Evolutionary conservation across 75 land plant species (phyloP).

Genomic region (Ceratopteris richardii): DNA sequence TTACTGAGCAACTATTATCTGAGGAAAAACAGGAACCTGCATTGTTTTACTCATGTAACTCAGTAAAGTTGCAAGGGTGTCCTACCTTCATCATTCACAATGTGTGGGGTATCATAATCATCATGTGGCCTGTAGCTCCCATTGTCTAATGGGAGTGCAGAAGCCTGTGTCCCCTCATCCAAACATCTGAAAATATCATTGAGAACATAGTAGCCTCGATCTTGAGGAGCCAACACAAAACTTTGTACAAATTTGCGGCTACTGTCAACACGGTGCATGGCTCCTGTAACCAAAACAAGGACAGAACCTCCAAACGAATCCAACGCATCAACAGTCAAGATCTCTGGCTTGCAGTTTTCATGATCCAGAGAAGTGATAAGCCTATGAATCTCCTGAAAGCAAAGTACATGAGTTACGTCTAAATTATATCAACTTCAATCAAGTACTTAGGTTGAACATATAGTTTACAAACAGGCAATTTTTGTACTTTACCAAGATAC

Average conservation of each 20-base stretch:
- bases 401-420: too few relatives aligned
- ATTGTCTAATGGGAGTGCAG: not conserved
- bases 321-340: constrained; percentile 58
- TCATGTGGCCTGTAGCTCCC: constrained; percentile 9
- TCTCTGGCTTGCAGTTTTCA: constrained; percentile 37
- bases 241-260: constrained; percentile 64
- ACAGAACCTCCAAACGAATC: constrained; percentile 67
- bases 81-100: constrained; percentile 17
- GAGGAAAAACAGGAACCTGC: too few relatives aligned
- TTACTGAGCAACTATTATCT: too few relatives aligned
- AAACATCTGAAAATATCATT: constrained; percentile 66
- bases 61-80: too few relatives aligned
- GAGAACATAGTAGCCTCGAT: constrained; percentile 71
- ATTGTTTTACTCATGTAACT: too few relatives aligned
- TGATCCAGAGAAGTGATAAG: constrained; percentile 47
- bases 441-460: too few relatives aligned
- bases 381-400: constrained; percentile 62
- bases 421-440: too few relatives aligned
- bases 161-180: constrained; percentile 36
- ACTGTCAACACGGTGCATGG: constrained; percentile 33
- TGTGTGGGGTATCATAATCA: constrained; percentile 23
- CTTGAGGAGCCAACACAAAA: constrained; percentile 83
- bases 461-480: too few relatives aligned
- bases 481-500: too few relatives aligned
- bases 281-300: constrained; percentile 64